Percentiles rank a stretch among this genome's conserved stretches.
Evolutionary conservation across 306 rosid genomes (phyloP).

Genomic region (Trifolium repens): DNA sequence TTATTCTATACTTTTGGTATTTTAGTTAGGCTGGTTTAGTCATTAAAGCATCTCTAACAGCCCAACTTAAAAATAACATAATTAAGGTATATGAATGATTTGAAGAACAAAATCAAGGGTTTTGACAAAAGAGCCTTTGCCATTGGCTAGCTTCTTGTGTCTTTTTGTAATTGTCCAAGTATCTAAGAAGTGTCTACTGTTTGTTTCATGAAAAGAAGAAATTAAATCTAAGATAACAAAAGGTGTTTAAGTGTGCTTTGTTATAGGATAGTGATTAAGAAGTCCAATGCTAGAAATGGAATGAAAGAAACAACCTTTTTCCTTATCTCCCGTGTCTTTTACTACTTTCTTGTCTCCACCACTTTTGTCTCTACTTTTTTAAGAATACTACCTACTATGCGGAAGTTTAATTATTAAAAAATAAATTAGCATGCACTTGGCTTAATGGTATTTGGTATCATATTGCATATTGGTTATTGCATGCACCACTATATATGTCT

Average conservation of each 20-base stretch:
- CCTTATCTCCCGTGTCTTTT: slow-evolving; percentile 48
- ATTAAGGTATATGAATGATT: not conserved
- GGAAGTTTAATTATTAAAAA: slow-evolving; percentile 17
- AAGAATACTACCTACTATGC: slow-evolving; percentile 43
- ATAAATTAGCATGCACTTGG: slow-evolving; percentile 13
- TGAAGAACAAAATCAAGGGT: slow-evolving; percentile 3
- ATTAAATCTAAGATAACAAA: slow-evolving; percentile 25
- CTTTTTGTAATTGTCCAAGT: slow-evolving; percentile 19
- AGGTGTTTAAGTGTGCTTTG: slow-evolving; percentile 5
- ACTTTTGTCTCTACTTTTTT: slow-evolving; percentile 53
- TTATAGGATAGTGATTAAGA: slow-evolving; percentile 9
- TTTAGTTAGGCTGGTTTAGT: not conserved
- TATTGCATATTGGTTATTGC: not conserved
- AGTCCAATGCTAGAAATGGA: slow-evolving; percentile 38
- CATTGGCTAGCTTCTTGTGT: not conserved
- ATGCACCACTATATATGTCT: slow-evolving; percentile 8
- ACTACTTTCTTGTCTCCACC: slow-evolving; percentile 60
- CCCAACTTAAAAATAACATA: not conserved
- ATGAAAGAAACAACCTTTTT: slow-evolving; percentile 45
- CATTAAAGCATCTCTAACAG: not conserved
- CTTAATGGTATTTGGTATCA: slow-evolving; percentile 25
- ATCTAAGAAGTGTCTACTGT: not conserved
- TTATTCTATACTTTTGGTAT: not conserved
- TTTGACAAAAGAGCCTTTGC: slow-evolving; percentile 10
- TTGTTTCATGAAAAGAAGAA: slow-evolving; percentile 7